phyloP scores from a whole-genome alignment of 192 early-diverging fungal genomes.

The Geranomyces michiganensis region DNA sequence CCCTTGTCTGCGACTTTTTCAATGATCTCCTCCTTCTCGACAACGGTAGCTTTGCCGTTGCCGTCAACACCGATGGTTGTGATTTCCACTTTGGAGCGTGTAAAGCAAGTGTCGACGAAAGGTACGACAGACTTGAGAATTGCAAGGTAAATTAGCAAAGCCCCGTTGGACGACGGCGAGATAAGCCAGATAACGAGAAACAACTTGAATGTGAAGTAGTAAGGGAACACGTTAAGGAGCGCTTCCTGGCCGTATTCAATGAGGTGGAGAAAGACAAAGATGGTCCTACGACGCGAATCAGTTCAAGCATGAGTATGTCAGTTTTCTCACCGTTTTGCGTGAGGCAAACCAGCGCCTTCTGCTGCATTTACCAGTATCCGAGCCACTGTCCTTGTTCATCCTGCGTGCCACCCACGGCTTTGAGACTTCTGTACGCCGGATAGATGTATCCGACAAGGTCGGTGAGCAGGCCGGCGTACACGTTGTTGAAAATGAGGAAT shows the following conservation, averaged over 20 bases:
- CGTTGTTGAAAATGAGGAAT: constrained; percentile 26
- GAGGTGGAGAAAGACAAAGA: constrained; percentile 26
- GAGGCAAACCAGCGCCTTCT: background rate
- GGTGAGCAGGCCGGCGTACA: constrained; percentile 19
- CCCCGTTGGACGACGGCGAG: constrained; percentile 17
- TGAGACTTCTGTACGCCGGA: constrained; percentile 19
- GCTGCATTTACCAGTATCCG: constrained; percentile 28
- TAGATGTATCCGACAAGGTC: constrained; percentile 25
- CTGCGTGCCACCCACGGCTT: constrained; percentile 16
- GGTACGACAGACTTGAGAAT: constrained; percentile 27
- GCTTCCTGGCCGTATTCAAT: constrained; percentile 20
- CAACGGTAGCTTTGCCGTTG: background rate
- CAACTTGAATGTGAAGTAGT: constrained; percentile 37
- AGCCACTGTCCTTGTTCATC: constrained; percentile 24
- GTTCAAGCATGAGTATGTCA: background rate
- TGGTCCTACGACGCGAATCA: too few species aligned
- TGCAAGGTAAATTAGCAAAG: constrained; percentile 7
- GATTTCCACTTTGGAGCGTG: background rate
- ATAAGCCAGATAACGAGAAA: constrained; percentile 26
- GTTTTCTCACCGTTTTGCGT: background rate
- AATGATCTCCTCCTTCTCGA: background rate
- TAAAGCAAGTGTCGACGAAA: background rate
- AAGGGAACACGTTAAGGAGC: constrained; percentile 31
- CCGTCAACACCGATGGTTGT: background rate
- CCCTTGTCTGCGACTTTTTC: background rate